A percentile compares a stretch with the other conserved stretches of the same genome.
Evolutionary conservation across 148 eudicot genomes (phyloP).

Genomic region (Dysphania ambrosioides): DNA sequence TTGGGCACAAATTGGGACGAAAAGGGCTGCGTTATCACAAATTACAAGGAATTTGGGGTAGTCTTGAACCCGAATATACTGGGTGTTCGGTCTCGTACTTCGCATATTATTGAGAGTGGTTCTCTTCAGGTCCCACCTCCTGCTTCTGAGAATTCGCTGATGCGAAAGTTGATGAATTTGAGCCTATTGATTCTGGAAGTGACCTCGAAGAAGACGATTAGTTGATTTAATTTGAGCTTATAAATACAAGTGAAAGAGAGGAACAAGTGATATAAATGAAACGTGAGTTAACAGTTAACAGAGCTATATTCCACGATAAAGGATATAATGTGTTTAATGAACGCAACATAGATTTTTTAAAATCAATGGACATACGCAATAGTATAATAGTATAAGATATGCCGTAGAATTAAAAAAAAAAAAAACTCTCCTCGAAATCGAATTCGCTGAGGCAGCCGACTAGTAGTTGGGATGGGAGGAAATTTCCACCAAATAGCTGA

Average conservation of each 20-base stretch:
- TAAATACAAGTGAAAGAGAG: no score
- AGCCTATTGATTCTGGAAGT: constrained; percentile 64
- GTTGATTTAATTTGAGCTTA: no score
- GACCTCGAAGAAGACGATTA: constrained; percentile 92
- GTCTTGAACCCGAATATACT: constrained; percentile 86
- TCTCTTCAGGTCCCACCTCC: constrained; percentile 67
- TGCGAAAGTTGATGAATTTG: constrained; percentile 42
- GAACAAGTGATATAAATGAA: no score
- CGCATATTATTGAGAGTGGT: constrained; percentile 62
- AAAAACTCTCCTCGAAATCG: not conserved
- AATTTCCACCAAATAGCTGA: not conserved
- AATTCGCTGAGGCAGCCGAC: not conserved
- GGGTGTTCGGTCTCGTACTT: constrained; percentile 57
- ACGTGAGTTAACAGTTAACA: no score
- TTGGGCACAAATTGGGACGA: constrained; percentile 69
- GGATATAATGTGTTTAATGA: no score
- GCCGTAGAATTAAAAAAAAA: no score
- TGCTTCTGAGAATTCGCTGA: constrained; percentile 10
- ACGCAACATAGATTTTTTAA: no score
- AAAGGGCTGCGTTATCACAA: constrained; percentile 60
- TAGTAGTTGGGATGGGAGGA: not conserved
- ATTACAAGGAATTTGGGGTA: constrained; percentile 85
- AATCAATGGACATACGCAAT: no score
- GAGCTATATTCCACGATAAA: no score
- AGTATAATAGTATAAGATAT: no score